Evolutionary conservation across 23 red algal genomes (phyloP).

Genomic region (Agarophyton chilense): DNA sequence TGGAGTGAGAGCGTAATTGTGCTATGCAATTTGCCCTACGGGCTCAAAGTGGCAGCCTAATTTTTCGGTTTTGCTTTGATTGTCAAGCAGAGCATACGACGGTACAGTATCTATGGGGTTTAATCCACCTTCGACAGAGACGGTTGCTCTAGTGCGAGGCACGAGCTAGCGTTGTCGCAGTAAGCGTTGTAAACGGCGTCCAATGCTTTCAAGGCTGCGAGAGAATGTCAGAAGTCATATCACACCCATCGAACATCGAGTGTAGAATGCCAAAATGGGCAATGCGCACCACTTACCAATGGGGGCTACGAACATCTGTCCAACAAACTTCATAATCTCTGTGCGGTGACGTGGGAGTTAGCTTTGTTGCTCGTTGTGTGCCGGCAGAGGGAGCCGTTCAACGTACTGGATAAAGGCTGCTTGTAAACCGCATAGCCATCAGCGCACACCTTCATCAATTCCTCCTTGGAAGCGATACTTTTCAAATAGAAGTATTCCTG

Average conservation of each 20-base stretch:
- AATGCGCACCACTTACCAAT: not conserved
- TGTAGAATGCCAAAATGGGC: not conserved
- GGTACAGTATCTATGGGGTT: no score
- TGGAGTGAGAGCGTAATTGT: no score
- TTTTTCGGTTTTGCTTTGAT: not conserved
- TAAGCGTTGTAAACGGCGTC: not conserved
- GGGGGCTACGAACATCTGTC: conserved; percentile 1
- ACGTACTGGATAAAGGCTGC: conserved; percentile 13
- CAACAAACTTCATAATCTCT: conserved; percentile 4
- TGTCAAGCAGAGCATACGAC: no score
- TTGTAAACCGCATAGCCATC: not conserved
- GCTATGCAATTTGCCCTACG: no score
- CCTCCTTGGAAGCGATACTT: not conserved
- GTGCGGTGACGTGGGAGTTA: not conserved
- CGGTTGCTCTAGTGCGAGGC: not conserved
- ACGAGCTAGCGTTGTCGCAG: not conserved
- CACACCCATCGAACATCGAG: no score
- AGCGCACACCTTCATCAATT: not conserved
- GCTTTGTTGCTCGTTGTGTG: not conserved
- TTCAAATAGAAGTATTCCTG: not conserved
- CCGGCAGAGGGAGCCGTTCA: not conserved
- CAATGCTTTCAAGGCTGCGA: not conserved
- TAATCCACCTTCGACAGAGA: not conserved
- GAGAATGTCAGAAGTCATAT: not conserved
- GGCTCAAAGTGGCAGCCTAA: not conserved